These are phyloP conservation scores for Penicillium janthinellum DNA, from an alignment of 2,329 filamentous ascomycete genomes.

Conservation along the genomic window DNA sequence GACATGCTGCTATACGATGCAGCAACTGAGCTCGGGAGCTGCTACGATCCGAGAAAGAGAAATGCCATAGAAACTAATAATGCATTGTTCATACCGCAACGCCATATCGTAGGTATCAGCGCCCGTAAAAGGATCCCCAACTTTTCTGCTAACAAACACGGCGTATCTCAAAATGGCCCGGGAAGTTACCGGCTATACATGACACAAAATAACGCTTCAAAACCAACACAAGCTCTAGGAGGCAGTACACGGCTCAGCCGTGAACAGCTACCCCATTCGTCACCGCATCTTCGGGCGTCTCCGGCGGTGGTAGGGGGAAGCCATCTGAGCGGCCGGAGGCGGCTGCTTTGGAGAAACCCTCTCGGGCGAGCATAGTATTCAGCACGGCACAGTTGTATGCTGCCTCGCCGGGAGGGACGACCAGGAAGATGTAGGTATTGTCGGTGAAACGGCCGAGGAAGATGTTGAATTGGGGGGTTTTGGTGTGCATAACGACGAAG, in stretches of 20 bases:
- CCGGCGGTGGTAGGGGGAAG: slow-evolving; percentile 42
- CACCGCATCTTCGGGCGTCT: slow-evolving; percentile 28
- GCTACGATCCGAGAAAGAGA: background rate
- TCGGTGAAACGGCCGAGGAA: slow-evolving; percentile 96
- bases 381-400: slow-evolving; percentile 87
- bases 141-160: slow-evolving; percentile 18
- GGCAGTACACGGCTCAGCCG: slow-evolving; percentile 1
- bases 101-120: slow-evolving; percentile 20
- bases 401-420: slow-evolving; percentile 87
- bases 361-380: slow-evolving; percentile 83
- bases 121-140: slow-evolving; percentile 16
- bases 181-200: slow-evolving; percentile 20
- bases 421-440: slow-evolving; percentile 93
- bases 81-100: slow-evolving; percentile 28
- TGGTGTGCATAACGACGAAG: slow-evolving; percentile 52
- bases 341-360: slow-evolving; percentile 72
- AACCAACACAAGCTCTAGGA: background rate
- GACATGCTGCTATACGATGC: background rate
- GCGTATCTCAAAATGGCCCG: slow-evolving; percentile 1
- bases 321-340: slow-evolving; percentile 47
- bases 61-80: slow-evolving; percentile 14
- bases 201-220: slow-evolving; percentile 16
- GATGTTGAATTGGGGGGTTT: slow-evolving; percentile 74
- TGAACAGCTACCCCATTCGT: slow-evolving; percentile 8
- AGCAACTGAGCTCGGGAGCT: background rate